phyloP scores from a whole-genome alignment of 108 stramenopile genomes.

The Cyclotella cryptica region DNA sequence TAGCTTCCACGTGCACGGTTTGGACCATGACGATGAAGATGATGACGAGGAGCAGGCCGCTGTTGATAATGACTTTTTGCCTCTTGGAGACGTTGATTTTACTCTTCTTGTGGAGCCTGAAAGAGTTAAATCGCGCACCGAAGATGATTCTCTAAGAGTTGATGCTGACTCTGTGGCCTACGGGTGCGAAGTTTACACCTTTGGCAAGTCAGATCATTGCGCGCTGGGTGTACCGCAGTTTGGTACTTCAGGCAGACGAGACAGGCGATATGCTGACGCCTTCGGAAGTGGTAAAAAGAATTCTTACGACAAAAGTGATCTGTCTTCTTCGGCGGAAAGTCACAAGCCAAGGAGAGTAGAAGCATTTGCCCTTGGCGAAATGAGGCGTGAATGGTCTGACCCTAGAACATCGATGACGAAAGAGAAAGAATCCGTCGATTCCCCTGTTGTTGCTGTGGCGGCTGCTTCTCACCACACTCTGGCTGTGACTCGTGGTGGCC shows the following conservation, averaged over 20 bases:
- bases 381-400: constrained; percentile 42
- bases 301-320: not conserved
- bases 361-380: constrained; percentile 44
- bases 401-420: not conserved
- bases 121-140: not conserved
- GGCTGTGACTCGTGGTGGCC: constrained; percentile 68
- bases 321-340: not conserved
- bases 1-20: constrained; percentile 30
- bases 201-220: constrained; percentile 78
- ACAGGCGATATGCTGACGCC: constrained; percentile 5
- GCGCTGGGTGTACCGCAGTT: constrained; percentile 71
- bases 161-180: constrained; percentile 27
- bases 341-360: constrained; percentile 54
- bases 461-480: constrained; percentile 85
- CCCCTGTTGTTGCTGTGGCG: constrained; percentile 71
- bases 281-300: constrained; percentile 17
- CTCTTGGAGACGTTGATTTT: constrained; percentile 43
- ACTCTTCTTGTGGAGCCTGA: constrained; percentile 11
- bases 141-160: constrained; percentile 11
- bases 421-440: constrained; percentile 38
- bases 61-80: constrained; percentile 28
- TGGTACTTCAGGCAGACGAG: constrained; percentile 12
- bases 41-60: constrained; percentile 25
- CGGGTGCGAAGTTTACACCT: constrained; percentile 64
- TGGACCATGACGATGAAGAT: constrained; percentile 24